These are phyloP conservation scores for Pezicula carpinea DNA, from an alignment of 2,329 filamentous ascomycete genomes.

Conservation along the genomic window DNA sequence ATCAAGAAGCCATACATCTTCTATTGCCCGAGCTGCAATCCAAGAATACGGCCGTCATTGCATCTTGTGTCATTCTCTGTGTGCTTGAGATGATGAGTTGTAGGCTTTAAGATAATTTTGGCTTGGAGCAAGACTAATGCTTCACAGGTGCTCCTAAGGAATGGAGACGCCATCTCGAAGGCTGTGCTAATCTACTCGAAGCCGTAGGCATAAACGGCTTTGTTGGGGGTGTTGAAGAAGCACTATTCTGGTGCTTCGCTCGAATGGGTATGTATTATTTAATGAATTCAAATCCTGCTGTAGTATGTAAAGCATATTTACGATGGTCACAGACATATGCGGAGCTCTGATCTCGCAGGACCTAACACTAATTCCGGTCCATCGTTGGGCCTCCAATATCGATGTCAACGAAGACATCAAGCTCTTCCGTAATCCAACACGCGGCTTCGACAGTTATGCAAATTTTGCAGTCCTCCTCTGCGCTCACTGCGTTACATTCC, in stretches of 20 bases:
- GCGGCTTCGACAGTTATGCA: conserved; percentile 42
- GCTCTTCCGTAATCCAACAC: conserved; percentile 30
- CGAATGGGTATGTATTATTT: conserved; percentile 37
- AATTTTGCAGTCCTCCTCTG: conserved; percentile 46
- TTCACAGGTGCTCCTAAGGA: conserved; percentile 34
- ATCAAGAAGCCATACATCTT: conserved; percentile 46
- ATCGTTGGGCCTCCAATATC: conserved; percentile 37
- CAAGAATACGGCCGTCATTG: conserved; percentile 44
- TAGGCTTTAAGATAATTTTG: conserved; percentile 14
- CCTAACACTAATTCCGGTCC: conserved; percentile 43
- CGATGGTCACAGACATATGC: conserved; percentile 35
- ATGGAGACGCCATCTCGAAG: conserved; percentile 47
- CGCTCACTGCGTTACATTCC: conserved; percentile 36
- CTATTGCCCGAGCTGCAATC: conserved; percentile 43
- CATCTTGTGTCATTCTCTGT: conserved; percentile 48
- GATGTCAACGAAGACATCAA: conserved; percentile 20
- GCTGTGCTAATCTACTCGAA: conserved; percentile 45
- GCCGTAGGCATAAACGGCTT: conserved; percentile 47
- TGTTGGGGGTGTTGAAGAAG: conserved; percentile 43
- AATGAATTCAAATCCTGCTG: no score
- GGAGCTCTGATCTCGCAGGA: conserved; percentile 48
- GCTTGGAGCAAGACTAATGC: neutral
- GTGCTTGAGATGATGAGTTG: conserved; percentile 50
- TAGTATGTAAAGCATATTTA: neutral
- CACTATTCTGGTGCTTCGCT: conserved; percentile 51